phyloP scores from a whole-genome alignment of 2,329 filamentous ascomycete genomes.

The Diaporthe citrichinensis region DNA sequence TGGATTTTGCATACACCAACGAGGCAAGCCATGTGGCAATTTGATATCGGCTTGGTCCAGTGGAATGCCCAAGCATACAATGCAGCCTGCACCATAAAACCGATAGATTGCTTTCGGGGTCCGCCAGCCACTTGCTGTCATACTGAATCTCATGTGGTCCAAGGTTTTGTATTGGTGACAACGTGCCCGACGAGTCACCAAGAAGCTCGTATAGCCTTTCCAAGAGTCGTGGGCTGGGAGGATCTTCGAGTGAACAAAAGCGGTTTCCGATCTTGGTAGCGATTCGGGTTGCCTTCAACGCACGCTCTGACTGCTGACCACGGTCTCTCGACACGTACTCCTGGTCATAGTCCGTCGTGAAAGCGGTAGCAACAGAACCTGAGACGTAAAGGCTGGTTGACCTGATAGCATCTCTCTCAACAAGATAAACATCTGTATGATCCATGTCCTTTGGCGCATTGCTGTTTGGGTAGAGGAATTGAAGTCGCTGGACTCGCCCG shows the following conservation, averaged over 20 bases:
- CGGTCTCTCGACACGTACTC: neutral
- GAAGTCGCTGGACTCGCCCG: neutral
- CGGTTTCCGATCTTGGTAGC: neutral
- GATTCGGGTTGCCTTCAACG: neutral
- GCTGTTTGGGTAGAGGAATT: neutral
- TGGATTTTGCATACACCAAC: conserved; percentile 38
- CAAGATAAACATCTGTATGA: neutral
- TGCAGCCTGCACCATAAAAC: conserved; percentile 39
- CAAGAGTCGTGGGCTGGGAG: neutral
- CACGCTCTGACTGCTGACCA: neutral
- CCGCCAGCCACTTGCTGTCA: conserved; percentile 25
- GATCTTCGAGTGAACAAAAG: neutral
- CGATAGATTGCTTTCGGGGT: neutral
- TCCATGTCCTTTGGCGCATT: neutral
- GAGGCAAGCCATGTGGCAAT: conserved; percentile 45
- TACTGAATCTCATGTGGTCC: neutral
- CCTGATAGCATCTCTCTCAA: neutral
- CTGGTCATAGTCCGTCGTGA: neutral
- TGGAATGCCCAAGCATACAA: neutral
- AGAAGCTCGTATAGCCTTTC: neutral
- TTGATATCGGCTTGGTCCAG: conserved; percentile 9
- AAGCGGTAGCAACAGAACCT: neutral
- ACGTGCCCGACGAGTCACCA: neutral
- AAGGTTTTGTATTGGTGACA: neutral
- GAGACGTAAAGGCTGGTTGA: neutral